A percentile compares a stretch with the other conserved stretches of the same genome.
Conservation (phyloP, 495 filamentous ascomycete genomes). For the Lasiosphaeriaceae sp. region DNA sequence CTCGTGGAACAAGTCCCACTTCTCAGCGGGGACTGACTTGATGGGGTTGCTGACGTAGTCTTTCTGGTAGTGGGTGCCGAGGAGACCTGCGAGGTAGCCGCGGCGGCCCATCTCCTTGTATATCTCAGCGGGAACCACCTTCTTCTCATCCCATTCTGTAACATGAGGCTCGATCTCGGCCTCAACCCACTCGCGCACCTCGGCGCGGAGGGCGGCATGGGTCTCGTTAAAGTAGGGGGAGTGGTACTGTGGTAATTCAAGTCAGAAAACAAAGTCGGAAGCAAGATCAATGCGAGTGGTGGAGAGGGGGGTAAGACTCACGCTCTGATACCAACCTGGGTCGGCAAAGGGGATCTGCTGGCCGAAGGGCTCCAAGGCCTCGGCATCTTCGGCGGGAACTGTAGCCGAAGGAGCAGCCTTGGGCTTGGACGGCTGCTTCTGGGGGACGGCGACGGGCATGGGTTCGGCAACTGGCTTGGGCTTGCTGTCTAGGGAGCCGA, state of each 20-base stretch:
- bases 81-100: conserved; percentile 85
- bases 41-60: conserved; percentile 67
- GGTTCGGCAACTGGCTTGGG: conserved; percentile 55
- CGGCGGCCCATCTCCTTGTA: conserved; percentile 94
- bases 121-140: conserved; percentile 77
- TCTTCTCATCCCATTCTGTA: conserved; percentile 94
- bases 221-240: conserved; percentile 94
- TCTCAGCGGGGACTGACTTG: conserved; percentile 73
- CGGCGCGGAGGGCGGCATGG: conserved; percentile 82
- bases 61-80: conserved; percentile 77
- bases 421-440: conserved; percentile 46
- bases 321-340: conserved; percentile 93
- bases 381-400: conserved; percentile 52
- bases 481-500: conserved; percentile 89
- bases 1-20: conserved; percentile 99
- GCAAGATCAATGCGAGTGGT: no score
- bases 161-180: conserved; percentile 86
- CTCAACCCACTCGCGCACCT: conserved; percentile 90
- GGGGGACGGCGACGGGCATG: conserved; percentile 50
- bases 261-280: conserved; percentile 3
- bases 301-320: no score
- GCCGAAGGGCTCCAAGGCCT: conserved; percentile 79
- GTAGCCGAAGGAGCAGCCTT: conserved; percentile 51
- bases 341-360: conserved; percentile 87
- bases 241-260: conserved; percentile 63